Percentiles rank a stretch among this genome's conserved stretches.
phyloP scores from a whole-genome alignment of 495 filamentous ascomycete species.

The Aspergillus avenaceus region DNA sequence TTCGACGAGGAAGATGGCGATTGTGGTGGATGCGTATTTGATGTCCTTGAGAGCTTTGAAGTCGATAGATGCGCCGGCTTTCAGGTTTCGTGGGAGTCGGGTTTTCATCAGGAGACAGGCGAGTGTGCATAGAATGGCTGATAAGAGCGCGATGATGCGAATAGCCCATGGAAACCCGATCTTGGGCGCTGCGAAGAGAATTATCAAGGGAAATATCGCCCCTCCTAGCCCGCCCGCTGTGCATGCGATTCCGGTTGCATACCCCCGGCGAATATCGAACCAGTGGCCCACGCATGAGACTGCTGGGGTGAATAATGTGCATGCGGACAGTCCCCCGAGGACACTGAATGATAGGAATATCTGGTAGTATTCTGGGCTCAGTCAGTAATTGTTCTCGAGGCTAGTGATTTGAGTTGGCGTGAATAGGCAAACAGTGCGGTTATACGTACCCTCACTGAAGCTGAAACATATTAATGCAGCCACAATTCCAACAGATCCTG shows the following conservation, averaged over 20 bases:
- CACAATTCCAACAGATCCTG: slow-evolving; percentile 28
- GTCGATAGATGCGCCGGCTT: slow-evolving; percentile 18
- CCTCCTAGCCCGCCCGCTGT: slow-evolving; percentile 69
- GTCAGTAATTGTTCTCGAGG: slow-evolving; percentile 52
- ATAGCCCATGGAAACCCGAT: slow-evolving; percentile 74
- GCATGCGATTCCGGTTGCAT: slow-evolving; percentile 68
- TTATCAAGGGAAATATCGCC: slow-evolving; percentile 69
- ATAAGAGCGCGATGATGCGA: slow-evolving; percentile 63
- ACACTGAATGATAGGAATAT: slow-evolving; percentile 38
- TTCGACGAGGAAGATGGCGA: slow-evolving; percentile 67
- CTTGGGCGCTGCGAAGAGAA: slow-evolving; percentile 55
- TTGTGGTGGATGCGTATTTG: slow-evolving; percentile 46
- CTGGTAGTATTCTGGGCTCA: slow-evolving; percentile 36
- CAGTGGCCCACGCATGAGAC: slow-evolving; percentile 58
- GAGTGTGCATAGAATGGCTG: slow-evolving; percentile 42
- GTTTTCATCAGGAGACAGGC: slow-evolving; percentile 22
- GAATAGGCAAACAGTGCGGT: not conserved
- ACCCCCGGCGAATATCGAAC: slow-evolving; percentile 65
- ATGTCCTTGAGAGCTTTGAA: slow-evolving; percentile 28
- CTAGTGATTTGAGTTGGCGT: no score
- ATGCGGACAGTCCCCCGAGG: slow-evolving; percentile 30
- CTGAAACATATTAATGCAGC: slow-evolving; percentile 39
- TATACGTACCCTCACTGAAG: slow-evolving; percentile 36
- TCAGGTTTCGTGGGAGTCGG: slow-evolving; percentile 16
- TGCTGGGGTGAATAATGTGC: slow-evolving; percentile 61